A percentile compares a stretch with the other conserved stretches of the same genome.
phyloP scores from a whole-genome alignment of 495 filamentous ascomycete species.

The Hypoxylon trugodes region DNA sequence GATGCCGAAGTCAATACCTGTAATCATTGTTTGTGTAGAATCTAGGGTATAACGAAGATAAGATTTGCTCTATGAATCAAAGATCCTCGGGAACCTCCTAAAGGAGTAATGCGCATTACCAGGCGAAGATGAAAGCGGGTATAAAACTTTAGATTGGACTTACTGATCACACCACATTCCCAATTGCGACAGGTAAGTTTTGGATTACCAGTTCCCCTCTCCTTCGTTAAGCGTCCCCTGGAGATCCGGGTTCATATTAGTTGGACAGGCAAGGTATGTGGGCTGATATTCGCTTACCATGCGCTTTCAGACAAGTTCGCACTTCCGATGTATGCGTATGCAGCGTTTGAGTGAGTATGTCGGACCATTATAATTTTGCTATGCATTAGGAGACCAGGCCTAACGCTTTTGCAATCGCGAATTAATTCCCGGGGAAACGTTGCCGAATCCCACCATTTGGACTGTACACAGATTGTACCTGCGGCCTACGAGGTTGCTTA shows the following conservation, averaged over 20 bases:
- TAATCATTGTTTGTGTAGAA: too few relatives aligned
- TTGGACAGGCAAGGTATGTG: conserved; percentile 7
- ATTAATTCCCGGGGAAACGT: conserved; percentile 76
- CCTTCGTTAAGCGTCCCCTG: conserved; percentile 77
- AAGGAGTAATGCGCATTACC: not conserved
- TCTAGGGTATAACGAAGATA: conserved; percentile 3
- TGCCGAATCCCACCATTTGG: conserved; percentile 68
- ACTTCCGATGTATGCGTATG: conserved; percentile 91
- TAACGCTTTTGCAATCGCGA: conserved; percentile 74
- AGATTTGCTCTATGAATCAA: not conserved
- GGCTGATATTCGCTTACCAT: conserved; percentile 64
- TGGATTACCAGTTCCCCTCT: conserved; percentile 65
- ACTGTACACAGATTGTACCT: conserved; percentile 83
- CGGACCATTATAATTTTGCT: conserved; percentile 83
- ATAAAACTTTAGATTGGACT: conserved; percentile 14
- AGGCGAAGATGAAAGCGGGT: conserved; percentile 25
- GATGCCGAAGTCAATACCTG: too few relatives aligned
- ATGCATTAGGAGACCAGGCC: conserved; percentile 81
- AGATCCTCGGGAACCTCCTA: not conserved
- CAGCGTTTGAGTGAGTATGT: conserved; percentile 39
- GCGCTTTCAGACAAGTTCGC: conserved; percentile 93
- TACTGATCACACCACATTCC: conserved; percentile 86
- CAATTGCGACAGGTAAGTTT: conserved; percentile 92
- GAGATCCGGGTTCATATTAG: conserved; percentile 11
- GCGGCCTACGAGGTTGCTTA: conserved; percentile 54